A percentile compares a stretch with the other conserved stretches of the same genome.
phyloP scores from a whole-genome alignment of 2,329 filamentous ascomycete species.

The Alternaria tenuissima region DNA sequence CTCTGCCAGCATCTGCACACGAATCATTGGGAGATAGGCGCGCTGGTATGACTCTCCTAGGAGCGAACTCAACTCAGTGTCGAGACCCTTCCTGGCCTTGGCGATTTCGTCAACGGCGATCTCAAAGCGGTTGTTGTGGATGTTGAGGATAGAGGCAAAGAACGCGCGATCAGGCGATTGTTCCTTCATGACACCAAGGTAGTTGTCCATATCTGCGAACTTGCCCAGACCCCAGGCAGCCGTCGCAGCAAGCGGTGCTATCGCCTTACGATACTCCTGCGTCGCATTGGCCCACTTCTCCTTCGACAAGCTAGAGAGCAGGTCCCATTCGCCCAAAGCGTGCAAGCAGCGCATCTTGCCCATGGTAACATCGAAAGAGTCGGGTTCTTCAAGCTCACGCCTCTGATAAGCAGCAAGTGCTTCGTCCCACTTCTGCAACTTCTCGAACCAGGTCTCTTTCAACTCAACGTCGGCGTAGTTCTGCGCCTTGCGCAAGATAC shows the following conservation, averaged over 20 bases:
- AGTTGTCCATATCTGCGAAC: constrained; percentile 98
- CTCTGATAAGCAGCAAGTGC: constrained; percentile 90
- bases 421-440: constrained; percentile 97
- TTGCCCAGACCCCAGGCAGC: constrained; percentile 96
- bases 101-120: constrained; percentile 90
- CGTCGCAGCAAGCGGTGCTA: constrained; percentile 92
- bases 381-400: constrained; percentile 75
- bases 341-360: constrained; percentile 99
- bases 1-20: constrained; percentile 98
- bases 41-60: constrained; percentile 99
- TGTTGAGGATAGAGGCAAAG: constrained; percentile 93
- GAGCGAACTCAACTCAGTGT: constrained; percentile 92
- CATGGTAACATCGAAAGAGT: constrained; percentile 94
- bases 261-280: constrained; percentile 85
- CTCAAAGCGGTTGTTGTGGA: constrained; percentile 95
- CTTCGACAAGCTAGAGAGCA: constrained; percentile 84
- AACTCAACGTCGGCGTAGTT: constrained; percentile 95
- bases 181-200: constrained; percentile 92
- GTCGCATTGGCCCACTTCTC: constrained; percentile 93
- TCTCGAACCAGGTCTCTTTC: constrained; percentile 99
- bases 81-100: constrained; percentile 89
- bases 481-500: constrained; percentile 95
- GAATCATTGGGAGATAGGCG: constrained; percentile 96
- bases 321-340: constrained; percentile 96
- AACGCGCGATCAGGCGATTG: constrained; percentile 94